Percentiles rank a stretch among this genome's conserved stretches.
These are phyloP conservation scores for Plasmodium malariae DNA, from an alignment of 169 alveolate genomes.

Conservation along the genomic window DNA sequence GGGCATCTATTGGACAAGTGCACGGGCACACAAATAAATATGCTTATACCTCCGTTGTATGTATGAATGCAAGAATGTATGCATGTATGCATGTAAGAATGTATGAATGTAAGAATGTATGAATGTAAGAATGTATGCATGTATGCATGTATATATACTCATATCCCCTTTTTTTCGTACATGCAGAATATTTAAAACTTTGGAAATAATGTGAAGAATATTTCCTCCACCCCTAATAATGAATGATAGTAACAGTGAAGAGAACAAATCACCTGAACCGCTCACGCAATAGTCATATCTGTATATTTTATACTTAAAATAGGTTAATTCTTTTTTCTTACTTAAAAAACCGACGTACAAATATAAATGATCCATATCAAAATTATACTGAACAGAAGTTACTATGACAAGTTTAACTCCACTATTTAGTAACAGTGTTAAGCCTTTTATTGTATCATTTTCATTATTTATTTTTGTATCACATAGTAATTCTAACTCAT, in stretches of 20 bases:
- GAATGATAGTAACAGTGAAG: slow-evolving; percentile 56
- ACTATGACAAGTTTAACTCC: slow-evolving; percentile 50
- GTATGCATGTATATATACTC: no score
- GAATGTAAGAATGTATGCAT: no score
- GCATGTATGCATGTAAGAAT: no score
- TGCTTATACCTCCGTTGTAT: no score
- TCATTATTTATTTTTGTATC: slow-evolving; percentile 32
- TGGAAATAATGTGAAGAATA: slow-evolving; percentile 35
- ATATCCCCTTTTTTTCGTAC: no score
- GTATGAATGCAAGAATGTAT: no score
- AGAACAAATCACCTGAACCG: slow-evolving; percentile 60
- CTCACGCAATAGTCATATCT: slow-evolving; percentile 24
- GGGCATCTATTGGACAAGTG: neutral
- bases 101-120: no score
- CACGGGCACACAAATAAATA: neutral
- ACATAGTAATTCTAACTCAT: slow-evolving; percentile 62
- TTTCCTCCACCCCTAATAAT: slow-evolving; percentile 41
- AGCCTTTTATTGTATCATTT: slow-evolving; percentile 29
- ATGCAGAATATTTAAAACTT: slow-evolving; percentile 60
- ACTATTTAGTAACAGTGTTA: slow-evolving; percentile 19
- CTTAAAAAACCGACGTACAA: slow-evolving; percentile 29
- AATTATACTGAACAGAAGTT: slow-evolving; percentile 39
- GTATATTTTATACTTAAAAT: slow-evolving; percentile 37
- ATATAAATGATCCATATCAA: slow-evolving; percentile 49
- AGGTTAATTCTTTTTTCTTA: slow-evolving; percentile 13